Evolutionary conservation across 1,139 yeast species (phyloP), one percentile per base, ranked within the genome.

Genomic region (Kodamaea arcana): DNA sequence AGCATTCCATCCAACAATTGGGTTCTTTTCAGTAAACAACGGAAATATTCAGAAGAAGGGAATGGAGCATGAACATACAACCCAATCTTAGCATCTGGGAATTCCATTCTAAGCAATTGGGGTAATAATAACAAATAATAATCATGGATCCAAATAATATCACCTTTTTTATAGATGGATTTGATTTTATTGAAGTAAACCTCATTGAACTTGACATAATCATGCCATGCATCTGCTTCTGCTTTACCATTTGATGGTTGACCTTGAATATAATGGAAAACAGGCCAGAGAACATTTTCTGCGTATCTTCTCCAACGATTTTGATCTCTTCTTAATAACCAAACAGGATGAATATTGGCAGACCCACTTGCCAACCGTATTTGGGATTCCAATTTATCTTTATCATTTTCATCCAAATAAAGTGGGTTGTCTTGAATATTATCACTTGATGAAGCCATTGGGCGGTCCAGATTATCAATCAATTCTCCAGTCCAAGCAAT

Each of bases 401-500:
- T 81, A 47, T 80, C 87, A 2, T 61, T 61, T 9, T 73, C 75
- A 35, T 76, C 70, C 45, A 83, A 57, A 50, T 80, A 79, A 40
- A 80, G 63, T 1, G 90, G 83, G 45, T 78, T 86, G 33, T 72
- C 78, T 29, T 65, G 60, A 31, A 60, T 51, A 12, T 58, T 62
- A 21, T 37, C 43, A 24, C 27, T 13, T 10, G 31, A 23, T 22
- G 7, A 25, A 16, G 22, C 25, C 31, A 20, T 42, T 41, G n/a
- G 30, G 5, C 48, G 47, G 29, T 47, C 53, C 54, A 36, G 48
- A 50, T 30, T 50, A 42, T 29, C 33, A 37, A 69, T 68, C 43
- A 88, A 67, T 58, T 88, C 97, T 18, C 98, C 98, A 0, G 97
- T 84, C 99, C 99, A 94, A 1, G 90, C 97, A 36, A 94, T 80